phyloP scores from a whole-genome alignment of 441 rosid genomes.

The Omphalea diandra region DNA sequence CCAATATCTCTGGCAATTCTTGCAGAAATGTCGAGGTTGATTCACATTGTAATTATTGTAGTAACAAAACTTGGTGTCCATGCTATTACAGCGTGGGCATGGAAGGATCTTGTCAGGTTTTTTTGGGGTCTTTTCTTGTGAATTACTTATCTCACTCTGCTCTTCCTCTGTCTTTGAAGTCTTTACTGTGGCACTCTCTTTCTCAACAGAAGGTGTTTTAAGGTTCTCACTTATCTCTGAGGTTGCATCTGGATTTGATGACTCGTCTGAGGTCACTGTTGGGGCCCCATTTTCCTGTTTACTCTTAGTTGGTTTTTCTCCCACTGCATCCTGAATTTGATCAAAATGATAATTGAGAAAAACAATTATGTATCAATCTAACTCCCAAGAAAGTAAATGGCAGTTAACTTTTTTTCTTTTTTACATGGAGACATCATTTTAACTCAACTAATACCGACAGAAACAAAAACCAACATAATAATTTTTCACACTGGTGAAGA shows the following conservation, averaged over 20 bases:
- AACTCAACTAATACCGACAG: background rate
- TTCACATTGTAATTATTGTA: conserved; percentile 70
- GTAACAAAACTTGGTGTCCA: conserved; percentile 71
- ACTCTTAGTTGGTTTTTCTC: conserved; percentile 31
- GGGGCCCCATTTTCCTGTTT: conserved; percentile 36
- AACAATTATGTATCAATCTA: background rate
- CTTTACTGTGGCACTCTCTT: conserved; percentile 25
- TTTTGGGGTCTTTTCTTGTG: conserved; percentile 51
- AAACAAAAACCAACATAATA: background rate
- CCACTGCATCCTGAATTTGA: conserved; percentile 41
- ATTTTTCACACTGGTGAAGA: background rate
- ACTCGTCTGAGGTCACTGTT: conserved; percentile 35
- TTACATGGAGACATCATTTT: background rate
- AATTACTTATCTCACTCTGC: conserved; percentile 37
- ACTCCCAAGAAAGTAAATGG: background rate
- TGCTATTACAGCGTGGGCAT: conserved; percentile 69
- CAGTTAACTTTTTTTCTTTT: background rate
- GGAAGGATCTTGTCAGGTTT: conserved; percentile 70
- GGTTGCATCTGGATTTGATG: conserved; percentile 35
- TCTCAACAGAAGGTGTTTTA: conserved; percentile 25
- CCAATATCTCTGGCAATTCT: conserved; percentile 81
- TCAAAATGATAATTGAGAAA: conserved; percentile 1
- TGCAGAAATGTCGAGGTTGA: conserved; percentile 75
- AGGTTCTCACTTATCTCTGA: conserved; percentile 39
- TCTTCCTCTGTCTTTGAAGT: conserved; percentile 34